Conservation (phyloP, 441 rosid species). For the Populus hybrid region DNA sequence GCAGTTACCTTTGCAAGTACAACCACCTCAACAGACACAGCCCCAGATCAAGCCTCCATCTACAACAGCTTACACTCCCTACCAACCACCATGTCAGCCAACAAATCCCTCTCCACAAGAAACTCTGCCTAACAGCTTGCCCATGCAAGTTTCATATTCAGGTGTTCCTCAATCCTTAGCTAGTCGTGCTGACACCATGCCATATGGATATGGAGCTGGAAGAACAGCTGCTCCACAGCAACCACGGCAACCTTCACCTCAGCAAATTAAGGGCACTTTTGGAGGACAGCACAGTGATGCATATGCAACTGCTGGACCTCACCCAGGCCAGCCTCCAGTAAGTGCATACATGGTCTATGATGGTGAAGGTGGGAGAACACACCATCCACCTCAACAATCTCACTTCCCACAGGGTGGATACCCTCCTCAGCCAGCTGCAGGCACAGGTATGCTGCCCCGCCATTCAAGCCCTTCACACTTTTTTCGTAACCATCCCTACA, state of each 20-base stretch:
- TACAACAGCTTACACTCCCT: conserved; percentile 54
- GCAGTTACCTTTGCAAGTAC: conserved; percentile 55
- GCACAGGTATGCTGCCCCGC: conserved; percentile 38
- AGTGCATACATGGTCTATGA: conserved; percentile 69
- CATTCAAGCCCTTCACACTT: conserved; percentile 47
- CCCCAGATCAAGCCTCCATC: conserved; percentile 54
- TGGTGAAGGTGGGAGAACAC: conserved; percentile 55
- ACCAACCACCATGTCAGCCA: conserved; percentile 51
- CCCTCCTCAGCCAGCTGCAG: conserved; percentile 38
- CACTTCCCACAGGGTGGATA: conserved; percentile 75
- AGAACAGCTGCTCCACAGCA: conserved; percentile 30
- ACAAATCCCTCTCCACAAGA: conserved; percentile 45
- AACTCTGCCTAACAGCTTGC: conserved; percentile 49
- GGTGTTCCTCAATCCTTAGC: conserved; percentile 67
- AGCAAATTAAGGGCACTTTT: conserved; percentile 59
- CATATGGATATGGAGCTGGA: conserved; percentile 65
- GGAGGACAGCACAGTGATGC: conserved; percentile 61
- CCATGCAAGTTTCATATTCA: conserved; percentile 65
- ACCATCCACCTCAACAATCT: conserved; percentile 51
- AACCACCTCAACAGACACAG: conserved; percentile 44
- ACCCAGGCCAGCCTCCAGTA: conserved; percentile 53
- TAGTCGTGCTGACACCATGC: conserved; percentile 46
- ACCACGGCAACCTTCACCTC: conserved; percentile 56
- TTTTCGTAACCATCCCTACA: conserved; percentile 55
- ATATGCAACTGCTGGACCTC: conserved; percentile 53